Conservation (phyloP, 2,329 filamentous ascomycete genomes). For the Orbilia oligospora region DNA sequence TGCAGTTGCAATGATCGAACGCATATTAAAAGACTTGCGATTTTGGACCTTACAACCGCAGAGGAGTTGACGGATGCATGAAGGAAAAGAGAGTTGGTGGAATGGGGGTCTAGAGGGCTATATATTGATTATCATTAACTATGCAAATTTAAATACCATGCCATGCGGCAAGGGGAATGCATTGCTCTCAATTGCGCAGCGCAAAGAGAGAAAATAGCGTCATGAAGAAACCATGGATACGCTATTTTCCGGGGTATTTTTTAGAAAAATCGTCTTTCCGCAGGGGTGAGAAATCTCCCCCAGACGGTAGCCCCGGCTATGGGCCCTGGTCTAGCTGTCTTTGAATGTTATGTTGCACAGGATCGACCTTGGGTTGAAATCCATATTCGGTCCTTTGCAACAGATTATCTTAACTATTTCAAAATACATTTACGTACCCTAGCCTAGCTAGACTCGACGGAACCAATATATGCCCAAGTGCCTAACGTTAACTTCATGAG, state of each 20-base stretch:
- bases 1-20: constrained; percentile 13
- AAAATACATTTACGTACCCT: not conserved
- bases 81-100: too few species aligned
- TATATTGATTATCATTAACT: constrained; percentile 6
- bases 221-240: constrained; percentile 2
- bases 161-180: not conserved
- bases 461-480: too few species aligned
- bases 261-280: not conserved
- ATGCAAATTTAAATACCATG: constrained; percentile 13
- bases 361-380: not conserved
- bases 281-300: not conserved
- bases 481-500: not conserved
- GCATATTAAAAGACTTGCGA: constrained; percentile 15
- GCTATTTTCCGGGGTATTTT: not conserved
- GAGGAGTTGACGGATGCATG: not conserved
- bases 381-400: not conserved
- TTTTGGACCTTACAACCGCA: not conserved
- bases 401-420: not conserved
- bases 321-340: not conserved
- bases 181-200: not conserved
- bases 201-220: constrained; percentile 6
- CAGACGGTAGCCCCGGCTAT: not conserved
- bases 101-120: not conserved
- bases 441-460: too few species aligned
- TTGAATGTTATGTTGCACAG: not conserved